phyloP scores from a whole-genome alignment of 257 asterid genomes.

The Solanum piurae region DNA sequence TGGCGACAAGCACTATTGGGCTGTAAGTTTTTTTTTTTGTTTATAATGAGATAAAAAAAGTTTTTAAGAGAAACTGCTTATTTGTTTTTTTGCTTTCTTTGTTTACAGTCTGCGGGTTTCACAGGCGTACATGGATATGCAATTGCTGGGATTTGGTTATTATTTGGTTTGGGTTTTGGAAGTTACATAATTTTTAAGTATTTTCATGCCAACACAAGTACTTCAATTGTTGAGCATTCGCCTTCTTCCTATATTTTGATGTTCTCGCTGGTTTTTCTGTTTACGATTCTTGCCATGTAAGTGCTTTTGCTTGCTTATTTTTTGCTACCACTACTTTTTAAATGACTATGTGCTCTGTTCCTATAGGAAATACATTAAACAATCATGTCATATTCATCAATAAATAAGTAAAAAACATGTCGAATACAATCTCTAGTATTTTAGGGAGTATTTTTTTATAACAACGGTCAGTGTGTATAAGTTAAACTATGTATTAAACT shows the following conservation, averaged over 20 bases:
- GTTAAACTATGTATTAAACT: neutral
- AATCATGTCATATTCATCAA: neutral
- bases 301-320: neutral
- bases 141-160: slow-evolving; percentile 43
- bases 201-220: slow-evolving; percentile 1
- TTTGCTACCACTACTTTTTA: neutral
- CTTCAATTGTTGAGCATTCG: slow-evolving; percentile 10
- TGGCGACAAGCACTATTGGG: slow-evolving; percentile 53
- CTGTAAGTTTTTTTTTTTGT: slow-evolving; percentile 18
- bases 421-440: neutral
- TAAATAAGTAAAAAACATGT: neutral
- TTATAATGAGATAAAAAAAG: neutral
- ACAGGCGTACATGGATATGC: slow-evolving; percentile 47
- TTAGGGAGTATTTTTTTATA: neutral
- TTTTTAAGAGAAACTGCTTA: neutral
- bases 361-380: neutral
- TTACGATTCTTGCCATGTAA: slow-evolving; percentile 46
- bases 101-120: slow-evolving; percentile 41
- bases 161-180: slow-evolving; percentile 34
- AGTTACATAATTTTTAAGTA: slow-evolving; percentile 20
- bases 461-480: neutral
- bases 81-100: neutral
- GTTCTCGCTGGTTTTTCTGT: slow-evolving; percentile 26
- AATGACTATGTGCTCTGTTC: neutral
- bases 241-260: slow-evolving; percentile 12